Evolutionary conservation across 2,329 filamentous ascomycete genomes (phyloP).

Genomic region (Diaporthe helianthi): DNA sequence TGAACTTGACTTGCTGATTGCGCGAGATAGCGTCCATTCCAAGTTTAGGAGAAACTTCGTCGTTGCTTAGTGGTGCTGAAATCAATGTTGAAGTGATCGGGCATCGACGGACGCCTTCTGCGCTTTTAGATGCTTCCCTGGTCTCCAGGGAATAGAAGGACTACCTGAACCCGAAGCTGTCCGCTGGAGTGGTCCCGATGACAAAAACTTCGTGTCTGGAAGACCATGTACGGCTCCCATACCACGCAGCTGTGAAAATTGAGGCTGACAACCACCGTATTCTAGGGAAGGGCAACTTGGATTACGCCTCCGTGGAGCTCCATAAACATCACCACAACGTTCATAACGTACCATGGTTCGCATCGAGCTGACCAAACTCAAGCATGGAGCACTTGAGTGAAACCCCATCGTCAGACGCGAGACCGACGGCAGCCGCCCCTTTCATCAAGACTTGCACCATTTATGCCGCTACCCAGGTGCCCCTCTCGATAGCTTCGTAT

Average conservation of each 20-base stretch:
- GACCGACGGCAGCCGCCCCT: slow-evolving; percentile 43
- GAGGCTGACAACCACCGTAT: no score
- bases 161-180: slow-evolving; percentile 46
- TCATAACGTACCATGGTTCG: no score
- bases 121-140: slow-evolving; percentile 44
- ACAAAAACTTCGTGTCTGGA: slow-evolving; percentile 10
- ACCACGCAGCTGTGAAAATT: no score
- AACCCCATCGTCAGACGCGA: slow-evolving; percentile 45
- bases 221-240: neutral
- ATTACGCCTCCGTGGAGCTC: slow-evolving; percentile 45
- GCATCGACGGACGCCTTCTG: slow-evolving; percentile 47
- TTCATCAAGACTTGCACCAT: slow-evolving; percentile 45
- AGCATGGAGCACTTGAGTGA: slow-evolving; percentile 43
- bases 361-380: no score
- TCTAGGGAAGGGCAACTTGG: slow-evolving; percentile 39
- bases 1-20: slow-evolving; percentile 29
- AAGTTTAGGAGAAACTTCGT: slow-evolving; percentile 4
- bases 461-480: slow-evolving; percentile 41
- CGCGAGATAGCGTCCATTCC: slow-evolving; percentile 25
- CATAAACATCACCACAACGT: no score
- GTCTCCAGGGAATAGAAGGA: slow-evolving; percentile 42
- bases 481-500: slow-evolving; percentile 42
- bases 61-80: slow-evolving; percentile 37
- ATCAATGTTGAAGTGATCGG: slow-evolving; percentile 48
- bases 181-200: slow-evolving; percentile 40